Conservation (phyloP, 495 filamentous ascomycete genomes). For the Penicillium pulvis region DNA sequence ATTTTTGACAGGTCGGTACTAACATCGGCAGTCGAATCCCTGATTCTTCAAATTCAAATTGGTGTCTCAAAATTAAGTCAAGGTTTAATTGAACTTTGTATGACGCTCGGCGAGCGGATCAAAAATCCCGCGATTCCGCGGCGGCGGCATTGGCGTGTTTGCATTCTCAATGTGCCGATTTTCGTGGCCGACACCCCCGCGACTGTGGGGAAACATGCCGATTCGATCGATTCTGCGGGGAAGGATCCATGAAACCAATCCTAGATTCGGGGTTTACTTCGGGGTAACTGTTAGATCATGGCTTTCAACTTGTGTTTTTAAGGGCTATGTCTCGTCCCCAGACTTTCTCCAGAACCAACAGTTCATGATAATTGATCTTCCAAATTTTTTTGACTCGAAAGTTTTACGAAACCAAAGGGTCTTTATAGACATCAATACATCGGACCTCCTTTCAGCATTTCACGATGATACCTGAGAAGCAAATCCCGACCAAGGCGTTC, state of each 20-base stretch:
- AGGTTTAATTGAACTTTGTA: not conserved
- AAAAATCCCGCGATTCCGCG: not conserved
- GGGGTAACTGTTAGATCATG: not conserved
- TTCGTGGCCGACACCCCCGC: not conserved
- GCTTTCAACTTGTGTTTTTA: not conserved
- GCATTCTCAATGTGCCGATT: not conserved
- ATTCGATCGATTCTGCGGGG: not conserved
- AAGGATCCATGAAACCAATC: not conserved
- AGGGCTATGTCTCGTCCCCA: not conserved
- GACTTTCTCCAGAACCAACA: not conserved
- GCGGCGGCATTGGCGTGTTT: not conserved
- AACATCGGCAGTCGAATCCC: not conserved
- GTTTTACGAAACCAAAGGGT: not conserved
- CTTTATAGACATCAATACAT: not conserved
- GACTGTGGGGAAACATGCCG: not conserved
- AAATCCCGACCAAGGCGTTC: not conserved
- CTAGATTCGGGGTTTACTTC: not conserved
- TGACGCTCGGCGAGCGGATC: not conserved
- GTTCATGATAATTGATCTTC: not conserved
- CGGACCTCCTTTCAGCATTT: not conserved
- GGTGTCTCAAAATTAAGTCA: not conserved
- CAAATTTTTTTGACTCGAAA: not conserved
- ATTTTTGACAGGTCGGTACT: not conserved
- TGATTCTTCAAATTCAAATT: not conserved
- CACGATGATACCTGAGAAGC: not conserved